These are phyloP conservation scores for Botrytis hyacinthi DNA, from an alignment of 2,329 filamentous ascomycete genomes.

Conservation along the genomic window DNA sequence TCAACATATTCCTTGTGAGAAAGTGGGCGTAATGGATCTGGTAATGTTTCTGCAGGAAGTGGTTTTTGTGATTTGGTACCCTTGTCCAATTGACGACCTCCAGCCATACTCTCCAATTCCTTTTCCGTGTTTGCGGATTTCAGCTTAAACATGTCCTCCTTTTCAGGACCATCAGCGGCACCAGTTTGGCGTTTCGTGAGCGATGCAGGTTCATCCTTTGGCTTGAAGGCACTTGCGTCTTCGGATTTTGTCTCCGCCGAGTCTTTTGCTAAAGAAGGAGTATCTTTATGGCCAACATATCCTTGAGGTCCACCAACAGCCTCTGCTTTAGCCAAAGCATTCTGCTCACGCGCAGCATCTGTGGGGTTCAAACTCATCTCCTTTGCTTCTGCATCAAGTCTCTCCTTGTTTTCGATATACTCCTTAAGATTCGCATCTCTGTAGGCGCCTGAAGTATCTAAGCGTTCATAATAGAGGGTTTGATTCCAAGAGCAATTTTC, in stretches of 20 bases:
- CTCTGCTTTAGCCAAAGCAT: constrained; percentile 8
- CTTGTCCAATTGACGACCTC: constrained; percentile 24
- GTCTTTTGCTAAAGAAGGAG: neutral
- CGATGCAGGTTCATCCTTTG: neutral
- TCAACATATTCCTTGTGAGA: constrained; percentile 56
- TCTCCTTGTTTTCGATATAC: constrained; percentile 43
- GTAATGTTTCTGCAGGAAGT: constrained; percentile 11
- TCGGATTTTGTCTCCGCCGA: neutral
- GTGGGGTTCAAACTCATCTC: constrained; percentile 8
- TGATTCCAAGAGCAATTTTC: constrained; percentile 37
- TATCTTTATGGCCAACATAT: neutral
- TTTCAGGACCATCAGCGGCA: neutral
- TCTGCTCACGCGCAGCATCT: constrained; percentile 8
- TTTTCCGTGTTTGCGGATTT: constrained; percentile 27
- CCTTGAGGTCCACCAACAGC: constrained; percentile 7
- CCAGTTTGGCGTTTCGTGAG: constrained; percentile 17
- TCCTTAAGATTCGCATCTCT: constrained; percentile 46
- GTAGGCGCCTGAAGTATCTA: constrained; percentile 43
- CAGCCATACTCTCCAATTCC: constrained; percentile 26
- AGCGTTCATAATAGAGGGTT: constrained; percentile 30
- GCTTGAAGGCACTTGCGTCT: constrained; percentile 6
- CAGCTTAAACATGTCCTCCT: constrained; percentile 15
- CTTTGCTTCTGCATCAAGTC: constrained; percentile 40
- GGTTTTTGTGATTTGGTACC: constrained; percentile 16
- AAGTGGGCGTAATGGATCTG: constrained; percentile 35